Evolutionary conservation across 2,329 filamentous ascomycete genomes (phyloP).

Genomic region (Rhynchosporium agropyri): DNA sequence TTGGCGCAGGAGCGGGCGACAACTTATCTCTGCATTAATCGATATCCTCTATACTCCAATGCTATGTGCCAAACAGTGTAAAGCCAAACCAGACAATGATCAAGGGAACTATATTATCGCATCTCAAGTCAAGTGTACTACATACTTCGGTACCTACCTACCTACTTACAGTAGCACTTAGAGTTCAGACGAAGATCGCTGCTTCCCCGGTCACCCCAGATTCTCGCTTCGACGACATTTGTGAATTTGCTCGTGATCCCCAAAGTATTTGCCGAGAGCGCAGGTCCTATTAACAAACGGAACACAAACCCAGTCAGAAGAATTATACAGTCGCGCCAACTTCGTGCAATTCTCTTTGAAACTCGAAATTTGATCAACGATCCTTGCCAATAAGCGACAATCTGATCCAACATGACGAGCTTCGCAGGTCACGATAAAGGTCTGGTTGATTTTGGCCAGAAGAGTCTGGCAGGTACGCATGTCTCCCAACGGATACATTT

Average conservation of each 20-base stretch:
- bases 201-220: neutral
- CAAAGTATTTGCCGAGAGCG: conserved; percentile 1
- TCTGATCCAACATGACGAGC: conserved; percentile 33
- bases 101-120: too few species aligned
- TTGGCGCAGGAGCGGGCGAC: conserved; percentile 1
- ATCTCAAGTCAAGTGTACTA: too few species aligned
- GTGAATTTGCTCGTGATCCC: conserved; percentile 29
- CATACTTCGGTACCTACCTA: too few species aligned
- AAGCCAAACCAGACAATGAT: too few species aligned
- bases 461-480: conserved; percentile 65
- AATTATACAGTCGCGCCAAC: conserved; percentile 12
- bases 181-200: neutral
- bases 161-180: neutral
- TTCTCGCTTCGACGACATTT: conserved; percentile 33
- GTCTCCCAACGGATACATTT: conserved; percentile 8
- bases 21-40: neutral
- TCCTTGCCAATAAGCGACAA: too few species aligned
- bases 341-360: neutral
- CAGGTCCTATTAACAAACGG: neutral
- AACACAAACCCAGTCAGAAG: neutral
- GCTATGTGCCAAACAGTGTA: too few species aligned
- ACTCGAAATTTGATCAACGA: neutral
- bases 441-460: conserved; percentile 65
- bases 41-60: neutral
- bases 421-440: conserved; percentile 35